Conservation (phyloP, 176 grass and related monocot species). For the Guadua angustifolia region DNA sequence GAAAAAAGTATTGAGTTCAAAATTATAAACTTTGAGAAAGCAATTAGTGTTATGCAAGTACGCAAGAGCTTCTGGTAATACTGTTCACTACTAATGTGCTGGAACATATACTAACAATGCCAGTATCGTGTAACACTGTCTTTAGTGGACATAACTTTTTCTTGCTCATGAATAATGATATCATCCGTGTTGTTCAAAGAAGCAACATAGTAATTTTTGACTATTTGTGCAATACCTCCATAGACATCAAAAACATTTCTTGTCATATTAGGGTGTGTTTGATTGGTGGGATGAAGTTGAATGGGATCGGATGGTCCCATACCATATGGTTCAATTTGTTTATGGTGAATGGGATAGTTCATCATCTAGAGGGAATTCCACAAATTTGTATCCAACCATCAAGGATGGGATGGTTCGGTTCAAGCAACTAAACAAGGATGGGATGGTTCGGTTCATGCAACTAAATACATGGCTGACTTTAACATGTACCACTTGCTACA, state of each 20-base stretch:
- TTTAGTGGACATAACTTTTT: constrained; percentile 7
- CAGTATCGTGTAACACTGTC: background rate
- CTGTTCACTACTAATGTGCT: background rate
- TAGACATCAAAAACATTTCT: background rate
- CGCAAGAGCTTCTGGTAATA: constrained; percentile 11
- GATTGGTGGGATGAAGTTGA: too few species aligned
- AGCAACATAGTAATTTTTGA: constrained; percentile 1
- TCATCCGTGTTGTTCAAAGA: constrained; percentile 1
- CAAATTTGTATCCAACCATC: too few species aligned
- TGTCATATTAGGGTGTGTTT: background rate
- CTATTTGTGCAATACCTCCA: background rate
- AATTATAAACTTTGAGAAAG: background rate
- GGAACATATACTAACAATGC: constrained; percentile 4
- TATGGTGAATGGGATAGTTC: too few species aligned
- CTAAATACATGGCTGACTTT: too few species aligned
- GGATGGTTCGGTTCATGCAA: too few species aligned
- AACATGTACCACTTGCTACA: too few species aligned
- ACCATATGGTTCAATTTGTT: too few species aligned
- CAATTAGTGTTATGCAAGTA: constrained; percentile 19
- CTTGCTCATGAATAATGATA: background rate
- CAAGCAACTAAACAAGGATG: too few species aligned
- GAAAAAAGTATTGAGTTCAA: constrained; percentile 18
- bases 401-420: too few species aligned
- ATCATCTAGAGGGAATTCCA: too few species aligned
- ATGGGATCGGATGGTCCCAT: too few species aligned